Base-by-base conservation (phyloP, 2,329 filamentous ascomycete species). In the Amauroascus niger region DNA sequence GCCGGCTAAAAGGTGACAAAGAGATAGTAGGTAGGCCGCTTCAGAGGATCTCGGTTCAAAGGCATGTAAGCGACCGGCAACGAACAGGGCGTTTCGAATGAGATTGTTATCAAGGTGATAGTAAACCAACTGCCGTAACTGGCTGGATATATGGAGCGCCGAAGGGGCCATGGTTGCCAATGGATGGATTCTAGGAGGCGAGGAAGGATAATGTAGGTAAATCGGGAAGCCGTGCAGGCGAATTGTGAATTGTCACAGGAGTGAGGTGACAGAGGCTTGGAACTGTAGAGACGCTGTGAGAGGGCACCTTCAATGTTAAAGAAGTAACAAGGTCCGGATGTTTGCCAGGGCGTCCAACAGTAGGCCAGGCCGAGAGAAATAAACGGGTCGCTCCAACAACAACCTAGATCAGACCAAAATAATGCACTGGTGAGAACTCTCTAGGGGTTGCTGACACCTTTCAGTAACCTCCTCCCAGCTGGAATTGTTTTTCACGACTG, bases 31-130 rank as follows among this genome's bases (percentile, higher is more conserved):
- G 67, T 95, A 90, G 44, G 82, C 78, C 28, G 88, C 84, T 70
- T 98, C 93, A 55, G 80, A 78, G 18, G 84, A 87, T 63, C 86
- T 83, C 22, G 86, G 81, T 63, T 97, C 91, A 62, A 91, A 87
- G 49, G 88, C 90, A 58, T 83, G 79, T 18, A 96, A 80, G 59
- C 93, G 83, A 65, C 91, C 88, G 56, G 93, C 87, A 57, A 95
- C 88, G 73, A 98, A 98, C 40, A 95, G 82, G 54, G 93, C 93
- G 67, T 95, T 97, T 53, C 90, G 83, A 65, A 86, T 79, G 35
- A 90, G 82, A 65, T 89, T 84, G 67, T 95, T 95, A 75, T 98
- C 93, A 68, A 98, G 82, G 66, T 84, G 78, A 67, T 86, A 84
- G 71, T 82, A 83, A 58, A 86, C 79, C 47, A 84, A 74, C 62